Evolutionary conservation across 2,329 filamentous ascomycete genomes (phyloP).

Genomic region (Fusarium pseudonygamai): DNA sequence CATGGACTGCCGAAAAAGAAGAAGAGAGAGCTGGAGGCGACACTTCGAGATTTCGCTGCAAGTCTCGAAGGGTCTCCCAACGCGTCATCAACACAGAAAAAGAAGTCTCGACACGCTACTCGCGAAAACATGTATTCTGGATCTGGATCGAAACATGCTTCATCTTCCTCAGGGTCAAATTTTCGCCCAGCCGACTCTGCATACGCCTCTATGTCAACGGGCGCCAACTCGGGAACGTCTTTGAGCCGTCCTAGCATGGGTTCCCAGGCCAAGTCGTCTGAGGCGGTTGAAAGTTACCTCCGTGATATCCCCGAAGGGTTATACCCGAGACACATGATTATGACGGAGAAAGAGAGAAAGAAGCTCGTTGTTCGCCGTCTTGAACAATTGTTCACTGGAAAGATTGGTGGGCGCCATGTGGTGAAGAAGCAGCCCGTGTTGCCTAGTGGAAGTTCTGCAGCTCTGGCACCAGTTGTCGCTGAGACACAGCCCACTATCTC

Average conservation of each 20-base stretch:
- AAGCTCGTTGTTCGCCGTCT: slow-evolving; percentile 79
- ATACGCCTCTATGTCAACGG: slow-evolving; percentile 73
- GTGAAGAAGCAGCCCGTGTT: slow-evolving; percentile 37
- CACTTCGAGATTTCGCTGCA: slow-evolving; percentile 75
- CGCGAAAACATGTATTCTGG: slow-evolving; percentile 53
- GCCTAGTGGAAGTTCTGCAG: slow-evolving; percentile 13
- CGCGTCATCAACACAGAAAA: slow-evolving; percentile 52
- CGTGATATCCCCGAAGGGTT: slow-evolving; percentile 77
- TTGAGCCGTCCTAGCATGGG: slow-evolving; percentile 50
- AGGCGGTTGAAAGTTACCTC: slow-evolving; percentile 74
- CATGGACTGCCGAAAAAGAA: slow-evolving; percentile 77
- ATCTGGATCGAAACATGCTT: slow-evolving; percentile 60
- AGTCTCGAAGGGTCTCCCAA: slow-evolving; percentile 64
- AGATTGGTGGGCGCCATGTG: slow-evolving; percentile 57
- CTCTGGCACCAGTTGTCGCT: slow-evolving; percentile 38
- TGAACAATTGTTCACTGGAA: slow-evolving; percentile 85
- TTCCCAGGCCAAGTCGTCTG: slow-evolving; percentile 53
- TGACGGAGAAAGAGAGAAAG: slow-evolving; percentile 80
- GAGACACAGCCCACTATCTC: slow-evolving; percentile 38
- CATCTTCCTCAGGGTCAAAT: slow-evolving; percentile 63
- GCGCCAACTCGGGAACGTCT: slow-evolving; percentile 54
- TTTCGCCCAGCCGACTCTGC: slow-evolving; percentile 68
- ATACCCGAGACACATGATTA: slow-evolving; percentile 66
- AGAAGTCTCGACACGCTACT: slow-evolving; percentile 53
- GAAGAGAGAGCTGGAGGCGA: slow-evolving; percentile 79